Evolutionary conservation across 2,329 filamentous ascomycete genomes (phyloP).

Genomic region (Penicillium vulpinum): DNA sequence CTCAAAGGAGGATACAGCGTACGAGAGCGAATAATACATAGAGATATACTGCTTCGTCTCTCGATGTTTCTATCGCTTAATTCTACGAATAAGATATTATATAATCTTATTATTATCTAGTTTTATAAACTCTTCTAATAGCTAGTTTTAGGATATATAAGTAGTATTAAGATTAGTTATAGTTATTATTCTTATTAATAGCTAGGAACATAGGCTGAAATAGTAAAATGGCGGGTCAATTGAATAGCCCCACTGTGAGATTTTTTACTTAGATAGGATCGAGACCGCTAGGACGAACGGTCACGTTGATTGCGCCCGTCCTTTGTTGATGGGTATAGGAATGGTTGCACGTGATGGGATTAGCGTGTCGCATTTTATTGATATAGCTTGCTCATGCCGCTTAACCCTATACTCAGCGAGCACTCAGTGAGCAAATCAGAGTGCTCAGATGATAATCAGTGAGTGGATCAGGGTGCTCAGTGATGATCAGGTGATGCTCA

Average conservation of each 20-base stretch:
- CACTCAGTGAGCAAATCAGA: too few species aligned
- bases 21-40: slow-evolving; percentile 6
- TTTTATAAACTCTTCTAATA: background rate
- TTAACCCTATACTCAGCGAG: background rate
- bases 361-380: slow-evolving; percentile 5
- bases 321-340: background rate
- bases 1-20: slow-evolving; percentile 4
- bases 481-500: too few species aligned
- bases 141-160: background rate
- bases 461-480: too few species aligned
- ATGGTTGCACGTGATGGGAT: background rate
- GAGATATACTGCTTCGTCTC: slow-evolving; percentile 5
- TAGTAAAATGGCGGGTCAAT: too few species aligned
- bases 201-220: too few species aligned
- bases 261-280: background rate
- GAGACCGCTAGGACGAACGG: background rate
- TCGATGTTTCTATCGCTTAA: background rate
- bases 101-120: background rate
- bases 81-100: background rate
- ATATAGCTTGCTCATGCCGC: background rate
- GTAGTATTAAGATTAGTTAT: too few species aligned
- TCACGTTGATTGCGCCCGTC: background rate
- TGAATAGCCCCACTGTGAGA: background rate
- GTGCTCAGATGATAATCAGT: too few species aligned
- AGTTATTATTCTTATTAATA: too few species aligned